phyloP scores from a whole-genome alignment of 129 eudicot genomes.

The Logfia minima region DNA sequence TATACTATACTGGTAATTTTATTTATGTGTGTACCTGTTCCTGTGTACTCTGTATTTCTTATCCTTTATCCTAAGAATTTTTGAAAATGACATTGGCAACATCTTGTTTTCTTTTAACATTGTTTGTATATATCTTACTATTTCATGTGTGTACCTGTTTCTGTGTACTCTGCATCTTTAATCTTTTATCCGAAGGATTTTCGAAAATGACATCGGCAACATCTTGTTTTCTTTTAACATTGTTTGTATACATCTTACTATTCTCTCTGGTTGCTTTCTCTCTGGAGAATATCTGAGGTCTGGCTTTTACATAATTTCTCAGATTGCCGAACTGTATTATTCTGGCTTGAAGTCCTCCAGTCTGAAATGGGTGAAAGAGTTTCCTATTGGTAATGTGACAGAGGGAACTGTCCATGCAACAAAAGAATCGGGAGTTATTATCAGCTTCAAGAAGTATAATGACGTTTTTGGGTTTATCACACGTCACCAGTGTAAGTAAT shows the following conservation, averaged over 20 bases:
- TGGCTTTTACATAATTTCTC: conserved; percentile 16
- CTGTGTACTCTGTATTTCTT: not conserved
- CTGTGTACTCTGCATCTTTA: not conserved
- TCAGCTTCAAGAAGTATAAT: conserved; percentile 60
- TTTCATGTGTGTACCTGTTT: not conserved
- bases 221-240: not conserved
- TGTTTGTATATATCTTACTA: not conserved
- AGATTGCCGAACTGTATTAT: conserved; percentile 74
- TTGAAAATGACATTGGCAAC: not conserved
- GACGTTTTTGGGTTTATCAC: conserved; percentile 80
- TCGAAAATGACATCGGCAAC: not conserved
- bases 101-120: not conserved
- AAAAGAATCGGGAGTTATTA: conserved; percentile 72
- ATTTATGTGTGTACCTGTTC: conserved; percentile 2
- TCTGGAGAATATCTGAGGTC: conserved; percentile 6
- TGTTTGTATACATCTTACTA: not conserved
- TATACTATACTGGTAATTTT: not conserved
- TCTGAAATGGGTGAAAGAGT: conserved; percentile 60
- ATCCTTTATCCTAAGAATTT: not conserved
- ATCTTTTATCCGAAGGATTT: not conserved
- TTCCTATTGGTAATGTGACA: conserved; percentile 52
- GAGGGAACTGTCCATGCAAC: conserved; percentile 70
- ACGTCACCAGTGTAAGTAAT: conserved; percentile 68
- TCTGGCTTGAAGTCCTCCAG: conserved; percentile 41
- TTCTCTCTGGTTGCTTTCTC: not conserved